A percentile compares a stretch with the other conserved stretches of the same genome.
Conservation (phyloP, 768 basidiomycete genomes). For the Imleria badia region DNA sequence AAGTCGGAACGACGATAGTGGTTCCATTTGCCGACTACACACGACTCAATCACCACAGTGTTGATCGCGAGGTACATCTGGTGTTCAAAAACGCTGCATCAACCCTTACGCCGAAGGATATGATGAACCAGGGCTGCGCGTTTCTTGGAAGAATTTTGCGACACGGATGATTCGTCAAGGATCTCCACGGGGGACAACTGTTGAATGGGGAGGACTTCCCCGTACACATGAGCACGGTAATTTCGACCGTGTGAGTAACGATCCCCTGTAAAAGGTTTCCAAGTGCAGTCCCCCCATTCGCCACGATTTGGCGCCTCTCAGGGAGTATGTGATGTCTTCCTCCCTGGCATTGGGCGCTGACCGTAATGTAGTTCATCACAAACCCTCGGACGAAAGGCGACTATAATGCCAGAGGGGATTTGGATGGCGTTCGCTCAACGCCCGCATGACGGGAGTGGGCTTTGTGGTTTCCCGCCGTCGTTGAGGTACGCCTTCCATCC, state of each 20-base stretch:
- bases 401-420: neutral
- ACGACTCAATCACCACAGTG: conserved; percentile 84
- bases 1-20: conserved; percentile 89
- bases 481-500: neutral
- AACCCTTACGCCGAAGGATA: conserved; percentile 87
- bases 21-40: conserved; percentile 96
- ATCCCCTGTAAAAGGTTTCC: neutral
- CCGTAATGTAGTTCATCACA: neutral
- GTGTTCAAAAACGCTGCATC: conserved; percentile 97
- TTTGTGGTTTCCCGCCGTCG: no score
- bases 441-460: neutral
- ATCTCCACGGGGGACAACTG: conserved; percentile 48
- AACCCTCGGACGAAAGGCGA: neutral
- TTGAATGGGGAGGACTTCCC: neutral
- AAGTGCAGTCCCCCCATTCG: neutral
- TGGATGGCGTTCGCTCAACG: neutral
- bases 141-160: conserved; percentile 34
- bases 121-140: conserved; percentile 91
- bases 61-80: conserved; percentile 97
- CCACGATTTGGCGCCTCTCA: neutral
- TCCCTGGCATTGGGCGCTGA: neutral
- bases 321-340: no score
- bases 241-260: neutral
- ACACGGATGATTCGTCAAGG: conserved; percentile 47
- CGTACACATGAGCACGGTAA: neutral